Evolutionary conservation across 2,329 filamentous ascomycete genomes (phyloP), one percentile per base, ranked within the genome.

Genomic region (Sporothrix luriei): DNA sequence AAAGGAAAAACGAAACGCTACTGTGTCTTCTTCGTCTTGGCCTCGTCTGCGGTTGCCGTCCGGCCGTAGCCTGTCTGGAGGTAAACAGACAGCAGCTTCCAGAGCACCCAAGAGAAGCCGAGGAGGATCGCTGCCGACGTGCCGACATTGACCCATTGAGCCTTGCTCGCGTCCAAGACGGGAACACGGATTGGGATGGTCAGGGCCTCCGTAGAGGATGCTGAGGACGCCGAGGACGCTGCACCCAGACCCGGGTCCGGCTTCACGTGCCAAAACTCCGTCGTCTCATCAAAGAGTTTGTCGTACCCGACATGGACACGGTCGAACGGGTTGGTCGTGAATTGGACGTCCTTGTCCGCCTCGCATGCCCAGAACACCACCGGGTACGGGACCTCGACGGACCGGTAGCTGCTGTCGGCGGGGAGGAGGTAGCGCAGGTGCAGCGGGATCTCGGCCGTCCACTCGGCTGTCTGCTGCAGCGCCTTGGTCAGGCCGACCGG

Each of bases 321-420:
- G 78, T 97, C 94, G 78, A 98, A 98, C 0, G 94, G 94, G 75
- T 91, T 97, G 5, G 84, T 85, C 0, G 85, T 79, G 79, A 94
- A 91, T 75, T 91, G 90, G 0, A 84, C 84, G 0, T 85, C 87
- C 66, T 87, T 84, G 11, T 87, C 85, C 0, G 89, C 86, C 9
- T 86, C 83, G 76, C 94, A 98, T 0, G 93, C 93, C 94, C 94
- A 97, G 82, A 97, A 97, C 0, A 97, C 86, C 0, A 87, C 86
- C 0, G 94, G 94, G 81, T 91, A 94, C 0, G 94, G 91, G 0
- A 95, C 78, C n/a, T 87, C 80, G 0, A 89, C 78, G 4, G 82
- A 74, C 2, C 80, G 78, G 72, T 87, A 82, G 2, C 89, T 89
- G 2, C 83, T 83, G 55, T 79, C 78, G 0, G 84, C 83, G 0